These are phyloP conservation scores for Colletotrichum chrysophilum DNA, from an alignment of 2,329 filamentous ascomycete genomes.

Conservation along the genomic window DNA sequence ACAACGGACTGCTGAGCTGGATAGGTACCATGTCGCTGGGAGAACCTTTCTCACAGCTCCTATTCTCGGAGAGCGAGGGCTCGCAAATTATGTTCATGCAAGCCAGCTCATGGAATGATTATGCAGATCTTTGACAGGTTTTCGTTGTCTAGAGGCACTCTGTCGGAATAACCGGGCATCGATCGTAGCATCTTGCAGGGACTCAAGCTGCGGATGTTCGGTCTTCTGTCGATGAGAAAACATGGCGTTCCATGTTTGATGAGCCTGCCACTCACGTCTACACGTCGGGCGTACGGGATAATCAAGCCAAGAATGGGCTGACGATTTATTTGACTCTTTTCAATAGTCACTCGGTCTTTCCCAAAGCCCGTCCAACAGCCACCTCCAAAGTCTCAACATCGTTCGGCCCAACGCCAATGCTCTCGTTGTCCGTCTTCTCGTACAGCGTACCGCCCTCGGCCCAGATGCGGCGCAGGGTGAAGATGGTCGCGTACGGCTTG, in stretches of 20 bases:
- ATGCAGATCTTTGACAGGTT: neutral
- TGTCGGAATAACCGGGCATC: neutral
- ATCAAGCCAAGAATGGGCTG: neutral
- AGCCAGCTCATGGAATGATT: neutral
- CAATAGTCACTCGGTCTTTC: neutral
- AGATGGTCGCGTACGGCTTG: constrained; percentile 54
- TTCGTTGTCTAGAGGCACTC: neutral
- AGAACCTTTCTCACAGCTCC: neutral
- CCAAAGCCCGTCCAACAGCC: constrained; percentile 21
- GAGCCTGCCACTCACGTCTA: neutral
- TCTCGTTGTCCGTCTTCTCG: constrained; percentile 68
- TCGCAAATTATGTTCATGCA: neutral
- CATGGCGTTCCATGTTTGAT: neutral
- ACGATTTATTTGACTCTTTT: neutral
- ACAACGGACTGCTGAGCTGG: neutral
- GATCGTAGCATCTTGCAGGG: neutral
- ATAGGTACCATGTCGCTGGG: neutral
- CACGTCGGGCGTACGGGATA: neutral
- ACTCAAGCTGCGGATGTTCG: neutral
- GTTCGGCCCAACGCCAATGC: constrained; percentile 54
- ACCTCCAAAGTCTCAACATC: constrained; percentile 56
- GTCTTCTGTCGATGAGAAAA: neutral
- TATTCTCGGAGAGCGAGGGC: neutral
- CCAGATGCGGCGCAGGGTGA: constrained; percentile 75
- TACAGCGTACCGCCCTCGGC: constrained; percentile 75